These are phyloP conservation scores for Boletus vermiculosoides DNA, from an alignment of 768 basidiomycete genomes.

Conservation along the genomic window DNA sequence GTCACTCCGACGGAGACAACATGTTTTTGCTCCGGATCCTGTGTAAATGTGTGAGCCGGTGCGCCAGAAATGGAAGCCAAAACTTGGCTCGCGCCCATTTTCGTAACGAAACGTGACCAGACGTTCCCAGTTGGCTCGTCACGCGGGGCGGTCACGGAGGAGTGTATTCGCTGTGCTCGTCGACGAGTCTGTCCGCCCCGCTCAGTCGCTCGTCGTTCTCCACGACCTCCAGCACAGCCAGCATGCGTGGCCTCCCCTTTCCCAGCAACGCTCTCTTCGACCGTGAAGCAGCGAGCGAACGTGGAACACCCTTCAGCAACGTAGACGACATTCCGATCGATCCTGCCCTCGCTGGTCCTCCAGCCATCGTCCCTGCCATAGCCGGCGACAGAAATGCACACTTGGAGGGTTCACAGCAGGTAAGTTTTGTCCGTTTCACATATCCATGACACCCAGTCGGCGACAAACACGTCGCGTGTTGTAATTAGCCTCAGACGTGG, in stretches of 20 bases:
- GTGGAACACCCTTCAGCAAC: constrained; percentile 56
- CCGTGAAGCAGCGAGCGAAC: constrained; percentile 59
- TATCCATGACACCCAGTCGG: constrained; percentile 16
- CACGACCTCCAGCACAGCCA: constrained; percentile 8
- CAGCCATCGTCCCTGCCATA: constrained; percentile 54
- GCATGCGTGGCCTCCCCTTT: constrained; percentile 65
- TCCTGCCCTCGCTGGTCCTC: constrained; percentile 57
- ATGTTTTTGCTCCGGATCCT: constrained; percentile 6
- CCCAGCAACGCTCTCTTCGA: constrained; percentile 40
- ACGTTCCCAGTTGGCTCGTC: constrained; percentile 25
- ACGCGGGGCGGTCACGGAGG: constrained; percentile 33
- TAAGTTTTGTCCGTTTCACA: constrained; percentile 34
- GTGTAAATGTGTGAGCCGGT: background rate
- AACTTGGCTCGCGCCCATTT: constrained; percentile 2
- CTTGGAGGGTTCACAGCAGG: constrained; percentile 30
- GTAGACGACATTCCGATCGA: constrained; percentile 76
- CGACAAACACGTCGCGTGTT: constrained; percentile 72
- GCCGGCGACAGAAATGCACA: constrained; percentile 29
- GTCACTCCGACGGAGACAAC: background rate
- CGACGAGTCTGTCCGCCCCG: constrained; percentile 34
- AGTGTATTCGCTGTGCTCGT: constrained; percentile 36
- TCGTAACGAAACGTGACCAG: constrained; percentile 29
- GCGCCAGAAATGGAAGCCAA: constrained; percentile 11
- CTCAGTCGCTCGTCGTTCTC: constrained; percentile 16
- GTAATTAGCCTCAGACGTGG: constrained; percentile 33